phyloP scores from a whole-genome alignment of 2,329 filamentous ascomycete species.

The Aspergillus quadrilineatus region DNA sequence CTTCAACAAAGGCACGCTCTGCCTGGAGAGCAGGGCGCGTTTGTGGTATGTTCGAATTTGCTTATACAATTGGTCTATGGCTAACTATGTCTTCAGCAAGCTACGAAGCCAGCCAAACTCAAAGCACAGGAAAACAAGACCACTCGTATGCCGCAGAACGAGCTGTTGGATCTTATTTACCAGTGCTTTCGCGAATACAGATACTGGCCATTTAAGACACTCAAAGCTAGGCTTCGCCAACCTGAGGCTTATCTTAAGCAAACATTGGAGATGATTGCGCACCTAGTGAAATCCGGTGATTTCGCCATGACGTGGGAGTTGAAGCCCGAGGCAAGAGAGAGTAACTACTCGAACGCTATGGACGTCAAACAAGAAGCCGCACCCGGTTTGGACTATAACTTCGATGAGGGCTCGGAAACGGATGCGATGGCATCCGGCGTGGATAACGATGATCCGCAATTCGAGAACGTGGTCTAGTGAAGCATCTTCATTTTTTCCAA shows the following conservation, averaged over 20 bases:
- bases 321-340: slow-evolving; percentile 65
- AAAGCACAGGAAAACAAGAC: slow-evolving; percentile 73
- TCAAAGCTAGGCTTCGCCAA: slow-evolving; percentile 75
- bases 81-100: slow-evolving; percentile 39
- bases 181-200: slow-evolving; percentile 78
- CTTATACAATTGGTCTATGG: slow-evolving; percentile 18
- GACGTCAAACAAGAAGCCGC: slow-evolving; percentile 52
- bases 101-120: slow-evolving; percentile 54
- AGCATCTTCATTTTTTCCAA: slow-evolving; percentile 1
- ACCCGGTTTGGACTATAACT: slow-evolving; percentile 47
- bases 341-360: slow-evolving; percentile 46
- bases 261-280: slow-evolving; percentile 77
- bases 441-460: slow-evolving; percentile 67
- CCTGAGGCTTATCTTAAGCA: slow-evolving; percentile 92
- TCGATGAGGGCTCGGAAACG: slow-evolving; percentile 53
- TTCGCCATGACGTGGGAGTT: slow-evolving; percentile 86
- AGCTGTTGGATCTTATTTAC: slow-evolving; percentile 83
- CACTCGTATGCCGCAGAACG: slow-evolving; percentile 83
- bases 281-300: slow-evolving; percentile 75
- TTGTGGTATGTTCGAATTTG: slow-evolving; percentile 40
- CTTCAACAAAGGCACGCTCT: slow-evolving; percentile 60
- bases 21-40: slow-evolving; percentile 41
- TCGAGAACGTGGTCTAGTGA: slow-evolving; percentile 68
- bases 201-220: slow-evolving; percentile 90
- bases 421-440: slow-evolving; percentile 50